phyloP scores from a whole-genome alignment of 164 flowering plant species.

The Piper longum region DNA sequence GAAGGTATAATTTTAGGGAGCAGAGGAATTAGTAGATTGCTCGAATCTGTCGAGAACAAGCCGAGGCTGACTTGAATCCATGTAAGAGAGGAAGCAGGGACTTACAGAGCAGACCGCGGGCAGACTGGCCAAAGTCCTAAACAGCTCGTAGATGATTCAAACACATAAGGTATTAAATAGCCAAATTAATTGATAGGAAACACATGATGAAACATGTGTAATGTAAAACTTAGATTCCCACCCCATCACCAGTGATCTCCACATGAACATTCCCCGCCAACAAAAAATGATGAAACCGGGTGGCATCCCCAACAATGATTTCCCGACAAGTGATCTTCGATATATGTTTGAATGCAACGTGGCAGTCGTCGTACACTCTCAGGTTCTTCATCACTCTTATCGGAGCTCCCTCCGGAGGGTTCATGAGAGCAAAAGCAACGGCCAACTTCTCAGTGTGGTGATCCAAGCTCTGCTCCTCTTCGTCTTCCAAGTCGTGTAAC shows the following conservation, averaged over 20 bases:
- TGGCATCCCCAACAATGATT: constrained; percentile 50
- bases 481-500: constrained; percentile 49
- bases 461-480: constrained; percentile 41
- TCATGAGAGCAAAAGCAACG: constrained; percentile 53
- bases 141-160: too few species aligned
- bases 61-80: too few species aligned
- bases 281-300: constrained; percentile 76
- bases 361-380: constrained; percentile 57
- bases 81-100: too few species aligned
- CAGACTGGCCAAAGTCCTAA: too few species aligned
- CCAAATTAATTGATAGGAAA: too few species aligned
- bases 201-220: too few species aligned
- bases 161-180: too few species aligned
- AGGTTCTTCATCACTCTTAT: constrained; percentile 70
- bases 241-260: constrained; percentile 21
- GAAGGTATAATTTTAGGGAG: too few species aligned
- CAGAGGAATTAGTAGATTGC: too few species aligned
- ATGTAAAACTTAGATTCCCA: not conserved
- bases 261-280: constrained; percentile 56
- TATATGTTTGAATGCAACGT: constrained; percentile 46
- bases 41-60: too few species aligned
- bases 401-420: constrained; percentile 25
- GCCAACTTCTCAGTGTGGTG: constrained; percentile 71
- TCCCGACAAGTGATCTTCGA: constrained; percentile 36
- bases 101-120: too few species aligned